Conservation (phyloP, 805 yeast genomes). For the Wickerhamiella kazuoi region DNA sequence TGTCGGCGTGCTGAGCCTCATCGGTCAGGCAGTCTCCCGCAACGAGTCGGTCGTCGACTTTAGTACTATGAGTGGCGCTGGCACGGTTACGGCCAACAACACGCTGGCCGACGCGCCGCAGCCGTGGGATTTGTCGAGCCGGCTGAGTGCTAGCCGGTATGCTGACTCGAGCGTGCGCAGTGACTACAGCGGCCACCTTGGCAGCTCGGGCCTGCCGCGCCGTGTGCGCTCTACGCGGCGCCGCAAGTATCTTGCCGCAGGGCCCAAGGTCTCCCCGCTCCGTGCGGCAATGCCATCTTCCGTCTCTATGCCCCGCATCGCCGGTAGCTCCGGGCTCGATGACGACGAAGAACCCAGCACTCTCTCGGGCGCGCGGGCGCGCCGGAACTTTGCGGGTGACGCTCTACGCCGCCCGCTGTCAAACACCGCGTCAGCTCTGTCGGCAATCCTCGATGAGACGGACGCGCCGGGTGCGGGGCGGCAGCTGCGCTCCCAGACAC, state of each 20-base stretch:
- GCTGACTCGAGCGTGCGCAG: background rate
- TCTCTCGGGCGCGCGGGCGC: background rate
- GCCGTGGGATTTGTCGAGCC: background rate
- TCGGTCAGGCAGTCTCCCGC: constrained; percentile 22
- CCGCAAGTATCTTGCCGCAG: background rate
- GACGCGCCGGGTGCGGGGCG: background rate
- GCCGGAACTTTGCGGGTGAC: background rate
- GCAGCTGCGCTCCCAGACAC: background rate
- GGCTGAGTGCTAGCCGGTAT: background rate
- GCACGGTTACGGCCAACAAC: background rate
- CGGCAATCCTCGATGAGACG: background rate
- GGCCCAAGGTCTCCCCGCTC: background rate
- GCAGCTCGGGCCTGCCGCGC: background rate
- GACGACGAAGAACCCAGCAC: too few relatives aligned
- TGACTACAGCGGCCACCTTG: background rate
- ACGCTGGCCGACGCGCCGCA: background rate
- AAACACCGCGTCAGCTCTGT: background rate
- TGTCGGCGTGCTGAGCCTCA: constrained; percentile 55
- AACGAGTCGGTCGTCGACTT: constrained; percentile 15
- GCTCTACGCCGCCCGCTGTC: background rate
- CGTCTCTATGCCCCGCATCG: background rate
- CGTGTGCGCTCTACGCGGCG: background rate
- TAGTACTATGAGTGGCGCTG: background rate
- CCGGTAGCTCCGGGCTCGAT: too few relatives aligned
- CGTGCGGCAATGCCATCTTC: background rate